These are phyloP conservation scores for Pascua guehoae DNA, from an alignment of 1,284 basidiomycete genomes.

Conservation along the genomic window DNA sequence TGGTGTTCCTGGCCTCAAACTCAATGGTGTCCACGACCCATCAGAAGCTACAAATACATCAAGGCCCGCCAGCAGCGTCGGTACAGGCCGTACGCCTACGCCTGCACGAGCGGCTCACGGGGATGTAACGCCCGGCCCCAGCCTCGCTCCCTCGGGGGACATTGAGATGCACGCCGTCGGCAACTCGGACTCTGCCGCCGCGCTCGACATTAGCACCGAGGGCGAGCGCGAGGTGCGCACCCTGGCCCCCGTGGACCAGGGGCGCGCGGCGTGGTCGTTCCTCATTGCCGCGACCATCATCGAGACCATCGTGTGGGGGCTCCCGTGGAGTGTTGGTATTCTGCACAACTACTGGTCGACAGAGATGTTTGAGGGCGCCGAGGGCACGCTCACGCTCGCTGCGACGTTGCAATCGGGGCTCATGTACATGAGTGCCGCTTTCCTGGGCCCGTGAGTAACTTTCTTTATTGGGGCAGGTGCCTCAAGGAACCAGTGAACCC, in stretches of 20 bases:
- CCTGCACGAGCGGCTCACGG: no score
- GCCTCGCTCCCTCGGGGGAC: not conserved
- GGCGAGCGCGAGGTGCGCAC: conserved; percentile 9
- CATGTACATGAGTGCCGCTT: conserved; percentile 11
- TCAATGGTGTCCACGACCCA: no score
- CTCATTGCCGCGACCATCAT: conserved; percentile 39
- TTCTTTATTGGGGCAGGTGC: no score
- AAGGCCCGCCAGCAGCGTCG: no score
- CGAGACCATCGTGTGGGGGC: conserved; percentile 44
- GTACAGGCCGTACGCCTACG: no score
- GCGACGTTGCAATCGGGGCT: conserved; percentile 45
- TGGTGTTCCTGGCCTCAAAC: no score
- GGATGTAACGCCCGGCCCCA: not conserved
- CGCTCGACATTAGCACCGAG: not conserved
- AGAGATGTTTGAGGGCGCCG: conserved; percentile 30
- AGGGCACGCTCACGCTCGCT: conserved; percentile 37
- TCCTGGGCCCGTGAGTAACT: conserved; percentile 12
- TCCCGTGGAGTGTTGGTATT: conserved; percentile 45
- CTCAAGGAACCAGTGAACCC: not conserved
- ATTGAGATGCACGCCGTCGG: not conserved
- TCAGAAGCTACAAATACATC: no score
- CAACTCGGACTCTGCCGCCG: not conserved
- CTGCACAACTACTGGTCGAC: conserved; percentile 45
- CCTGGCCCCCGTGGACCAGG: conserved; percentile 42
- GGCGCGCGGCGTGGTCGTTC: conserved; percentile 43